Evolutionary conservation across 257 asterid species (phyloP).

Genomic region (Rauvolfia tetraphylla): DNA sequence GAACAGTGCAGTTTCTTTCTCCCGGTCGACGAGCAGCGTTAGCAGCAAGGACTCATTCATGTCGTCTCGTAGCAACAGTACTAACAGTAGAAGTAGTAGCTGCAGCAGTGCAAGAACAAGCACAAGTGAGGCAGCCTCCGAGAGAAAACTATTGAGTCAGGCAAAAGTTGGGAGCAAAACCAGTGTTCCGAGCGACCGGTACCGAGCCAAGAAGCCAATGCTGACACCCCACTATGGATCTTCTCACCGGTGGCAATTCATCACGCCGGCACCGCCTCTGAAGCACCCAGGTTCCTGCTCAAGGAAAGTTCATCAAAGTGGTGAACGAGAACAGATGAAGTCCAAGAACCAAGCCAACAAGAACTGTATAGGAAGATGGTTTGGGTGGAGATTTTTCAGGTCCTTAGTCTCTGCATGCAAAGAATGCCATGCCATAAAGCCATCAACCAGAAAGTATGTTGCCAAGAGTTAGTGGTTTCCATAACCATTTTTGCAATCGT

Average conservation of each 20-base stretch:
- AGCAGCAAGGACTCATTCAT: slow-evolving; percentile 52
- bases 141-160: slow-evolving; percentile 14
- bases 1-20: slow-evolving; percentile 19
- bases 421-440: slow-evolving; percentile 71
- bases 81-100: slow-evolving; percentile 54
- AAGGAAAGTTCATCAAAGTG: slow-evolving; percentile 18
- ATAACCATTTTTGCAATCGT: neutral
- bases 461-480: neutral
- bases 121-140: slow-evolving; percentile 35
- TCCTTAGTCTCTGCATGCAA: slow-evolving; percentile 57
- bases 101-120: slow-evolving; percentile 75
- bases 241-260: slow-evolving; percentile 64
- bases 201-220: slow-evolving; percentile 22
- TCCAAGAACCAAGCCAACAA: slow-evolving; percentile 22
- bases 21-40: slow-evolving; percentile 66
- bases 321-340: slow-evolving; percentile 22
- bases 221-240: slow-evolving; percentile 29
- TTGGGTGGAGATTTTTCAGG: slow-evolving; percentile 44
- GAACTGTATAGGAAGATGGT: slow-evolving; percentile 31
- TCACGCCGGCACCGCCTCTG: slow-evolving; percentile 55
- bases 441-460: slow-evolving; percentile 24
- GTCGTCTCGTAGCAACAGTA: slow-evolving; percentile 80
- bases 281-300: slow-evolving; percentile 40
- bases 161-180: slow-evolving; percentile 1
- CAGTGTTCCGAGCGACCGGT: neutral